These are phyloP conservation scores for Amphicarpaea edgeworthii DNA, from an alignment of 306 rosid species.

Conservation along the genomic window DNA sequence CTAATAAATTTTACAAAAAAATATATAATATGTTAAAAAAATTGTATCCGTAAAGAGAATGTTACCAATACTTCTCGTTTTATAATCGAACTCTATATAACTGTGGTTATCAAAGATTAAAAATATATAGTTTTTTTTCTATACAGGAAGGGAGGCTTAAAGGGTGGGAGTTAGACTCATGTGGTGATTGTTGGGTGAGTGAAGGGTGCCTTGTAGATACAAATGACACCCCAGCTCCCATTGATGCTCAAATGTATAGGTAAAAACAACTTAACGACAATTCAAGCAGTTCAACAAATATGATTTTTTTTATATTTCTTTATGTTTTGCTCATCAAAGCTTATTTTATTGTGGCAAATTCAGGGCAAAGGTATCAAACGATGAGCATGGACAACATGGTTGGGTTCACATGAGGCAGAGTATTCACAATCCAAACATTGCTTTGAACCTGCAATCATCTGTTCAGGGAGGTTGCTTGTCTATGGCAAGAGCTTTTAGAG, in stretches of 20 bases:
- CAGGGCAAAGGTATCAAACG: constrained; percentile 74
- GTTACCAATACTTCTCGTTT: too few species aligned
- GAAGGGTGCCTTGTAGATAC: constrained; percentile 88
- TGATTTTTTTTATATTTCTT: neutral
- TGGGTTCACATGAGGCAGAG: constrained; percentile 89
- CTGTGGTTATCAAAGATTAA: neutral
- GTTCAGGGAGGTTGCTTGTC: constrained; percentile 70
- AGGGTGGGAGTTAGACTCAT: constrained; percentile 91
- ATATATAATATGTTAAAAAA: too few species aligned
- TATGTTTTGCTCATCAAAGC: neutral
- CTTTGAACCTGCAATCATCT: constrained; percentile 81
- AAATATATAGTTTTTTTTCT: neutral
- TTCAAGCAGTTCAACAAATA: neutral
- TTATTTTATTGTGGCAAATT: constrained; percentile 32
- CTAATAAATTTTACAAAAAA: too few species aligned
- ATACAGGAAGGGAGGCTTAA: constrained; percentile 74
- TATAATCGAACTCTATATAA: neutral
- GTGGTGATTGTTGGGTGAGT: constrained; percentile 97
- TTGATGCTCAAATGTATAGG: constrained; percentile 95
- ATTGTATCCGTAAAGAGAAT: too few species aligned
- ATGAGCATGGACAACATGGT: constrained; percentile 70
- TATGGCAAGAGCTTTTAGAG: constrained; percentile 72
- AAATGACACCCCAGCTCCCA: constrained; percentile 65
- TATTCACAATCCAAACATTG: constrained; percentile 92
- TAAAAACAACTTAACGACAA: constrained; percentile 18